phyloP scores from a whole-genome alignment of 306 rosid genomes.

The Cucumis melo region DNA sequence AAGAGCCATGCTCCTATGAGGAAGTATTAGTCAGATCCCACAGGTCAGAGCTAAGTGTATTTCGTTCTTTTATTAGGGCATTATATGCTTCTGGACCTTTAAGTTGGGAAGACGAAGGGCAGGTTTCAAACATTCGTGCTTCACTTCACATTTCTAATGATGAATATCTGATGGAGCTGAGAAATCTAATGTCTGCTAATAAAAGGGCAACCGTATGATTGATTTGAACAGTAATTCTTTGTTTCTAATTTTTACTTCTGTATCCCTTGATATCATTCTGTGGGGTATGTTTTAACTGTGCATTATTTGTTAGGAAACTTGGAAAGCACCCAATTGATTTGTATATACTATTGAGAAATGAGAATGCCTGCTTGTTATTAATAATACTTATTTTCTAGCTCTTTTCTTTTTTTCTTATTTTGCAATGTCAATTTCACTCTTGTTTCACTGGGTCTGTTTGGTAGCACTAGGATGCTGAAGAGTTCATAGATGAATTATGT shows the following conservation, averaged over 20 bases:
- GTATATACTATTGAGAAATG: not conserved
- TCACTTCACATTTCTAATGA: conserved; percentile 79
- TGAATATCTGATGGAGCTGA: conserved; percentile 55
- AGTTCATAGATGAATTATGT: not conserved
- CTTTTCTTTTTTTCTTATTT: no score
- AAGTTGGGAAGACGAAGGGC: conserved; percentile 80
- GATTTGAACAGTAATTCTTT: not conserved
- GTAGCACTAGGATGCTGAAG: not conserved
- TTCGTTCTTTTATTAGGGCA: conserved; percentile 41
- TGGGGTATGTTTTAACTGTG: not conserved
- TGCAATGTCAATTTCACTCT: not conserved
- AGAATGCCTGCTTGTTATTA: not conserved
- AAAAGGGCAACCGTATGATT: not conserved
- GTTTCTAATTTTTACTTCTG: not conserved
- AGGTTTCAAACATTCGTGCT: conserved; percentile 74
- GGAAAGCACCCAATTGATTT: not conserved
- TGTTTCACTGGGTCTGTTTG: not conserved
- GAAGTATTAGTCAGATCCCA: conserved; percentile 35
- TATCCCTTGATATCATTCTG: not conserved
- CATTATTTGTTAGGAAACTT: not conserved
- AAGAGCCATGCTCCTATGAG: conserved; percentile 17
- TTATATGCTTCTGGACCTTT: conserved; percentile 77
- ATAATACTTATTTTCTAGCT: not conserved
- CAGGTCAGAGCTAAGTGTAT: conserved; percentile 70
- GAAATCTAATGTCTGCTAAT: conserved; percentile 27